A percentile compares a stretch with the other conserved stretches of the same genome.
Evolutionary conservation across 163 green algal species (phyloP).

Genomic region (Scenedesmus sp.): DNA sequence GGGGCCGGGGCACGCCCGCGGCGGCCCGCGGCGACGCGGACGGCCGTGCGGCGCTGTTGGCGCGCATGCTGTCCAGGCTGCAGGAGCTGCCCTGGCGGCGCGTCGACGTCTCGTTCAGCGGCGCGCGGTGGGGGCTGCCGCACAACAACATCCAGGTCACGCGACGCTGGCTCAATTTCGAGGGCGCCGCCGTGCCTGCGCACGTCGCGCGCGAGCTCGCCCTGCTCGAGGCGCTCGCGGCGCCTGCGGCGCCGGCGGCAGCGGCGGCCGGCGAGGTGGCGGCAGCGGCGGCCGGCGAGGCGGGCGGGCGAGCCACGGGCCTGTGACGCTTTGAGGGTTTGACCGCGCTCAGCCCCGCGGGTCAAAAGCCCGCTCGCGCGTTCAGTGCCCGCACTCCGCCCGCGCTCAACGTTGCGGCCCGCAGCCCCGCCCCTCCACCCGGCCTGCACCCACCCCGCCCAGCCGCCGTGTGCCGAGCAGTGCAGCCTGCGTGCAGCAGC

Average conservation of each 20-base stretch:
- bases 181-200: conserved; percentile 60
- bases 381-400: no score
- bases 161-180: conserved; percentile 75
- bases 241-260: background rate
- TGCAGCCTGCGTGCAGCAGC: no score
- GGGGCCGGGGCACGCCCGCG: no score
- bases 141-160: conserved; percentile 92
- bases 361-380: no score
- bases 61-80: conserved; percentile 33
- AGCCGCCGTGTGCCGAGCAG: no score
- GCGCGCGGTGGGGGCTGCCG: conserved; percentile 62
- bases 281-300: no score
- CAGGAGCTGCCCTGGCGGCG: conserved; percentile 80
- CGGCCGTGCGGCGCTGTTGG: conserved; percentile 8
- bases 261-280: background rate
- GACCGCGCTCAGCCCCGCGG: no score
- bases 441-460: no score
- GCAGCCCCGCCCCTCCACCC: no score
- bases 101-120: conserved; percentile 81
- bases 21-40: background rate
- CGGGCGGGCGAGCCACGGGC: no score
- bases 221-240: conserved; percentile 52
- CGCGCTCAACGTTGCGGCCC: no score
- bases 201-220: conserved; percentile 67
- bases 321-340: no score